Percentiles rank a stretch among this genome's conserved stretches.
phyloP scores from a whole-genome alignment of 257 asterid species.

The Primulina huaijiensis region DNA sequence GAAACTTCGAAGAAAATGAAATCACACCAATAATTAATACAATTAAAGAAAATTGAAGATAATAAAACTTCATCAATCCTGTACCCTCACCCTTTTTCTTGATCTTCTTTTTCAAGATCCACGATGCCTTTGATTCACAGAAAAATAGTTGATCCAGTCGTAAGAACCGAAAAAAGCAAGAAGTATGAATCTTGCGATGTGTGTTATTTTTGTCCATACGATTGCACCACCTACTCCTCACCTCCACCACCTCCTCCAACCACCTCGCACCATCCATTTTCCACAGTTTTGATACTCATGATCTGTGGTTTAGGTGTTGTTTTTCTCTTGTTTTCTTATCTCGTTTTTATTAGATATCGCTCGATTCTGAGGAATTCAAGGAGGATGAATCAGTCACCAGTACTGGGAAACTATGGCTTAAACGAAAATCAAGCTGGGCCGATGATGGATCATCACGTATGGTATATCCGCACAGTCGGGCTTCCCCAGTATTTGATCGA shows the following conservation, averaged over 20 bases:
- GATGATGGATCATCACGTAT: constrained; percentile 50
- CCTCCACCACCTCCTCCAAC: constrained; percentile 19
- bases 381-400: constrained; percentile 23
- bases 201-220: not conserved
- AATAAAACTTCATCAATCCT: not conserved
- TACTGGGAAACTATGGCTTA: constrained; percentile 11
- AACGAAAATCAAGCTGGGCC: constrained; percentile 44
- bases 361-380: constrained; percentile 19
- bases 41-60: too few species aligned
- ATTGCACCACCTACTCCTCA: not conserved
- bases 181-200: not conserved
- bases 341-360: constrained; percentile 39
- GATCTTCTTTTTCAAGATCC: not conserved
- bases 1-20: not conserved
- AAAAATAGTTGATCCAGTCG: too few species aligned
- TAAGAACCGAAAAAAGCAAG: too few species aligned
- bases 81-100: not conserved
- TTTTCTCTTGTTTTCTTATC: constrained; percentile 45
- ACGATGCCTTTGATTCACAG: not conserved
- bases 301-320: constrained; percentile 50
- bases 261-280: constrained; percentile 26
- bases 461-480: constrained; percentile 68
- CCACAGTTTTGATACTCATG: constrained; percentile 45
- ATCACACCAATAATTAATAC: not conserved
- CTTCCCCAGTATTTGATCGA: constrained; percentile 54